Evolutionary conservation across 2,329 filamentous ascomycete genomes (phyloP).

Genomic region (Botrytis byssoidea): DNA sequence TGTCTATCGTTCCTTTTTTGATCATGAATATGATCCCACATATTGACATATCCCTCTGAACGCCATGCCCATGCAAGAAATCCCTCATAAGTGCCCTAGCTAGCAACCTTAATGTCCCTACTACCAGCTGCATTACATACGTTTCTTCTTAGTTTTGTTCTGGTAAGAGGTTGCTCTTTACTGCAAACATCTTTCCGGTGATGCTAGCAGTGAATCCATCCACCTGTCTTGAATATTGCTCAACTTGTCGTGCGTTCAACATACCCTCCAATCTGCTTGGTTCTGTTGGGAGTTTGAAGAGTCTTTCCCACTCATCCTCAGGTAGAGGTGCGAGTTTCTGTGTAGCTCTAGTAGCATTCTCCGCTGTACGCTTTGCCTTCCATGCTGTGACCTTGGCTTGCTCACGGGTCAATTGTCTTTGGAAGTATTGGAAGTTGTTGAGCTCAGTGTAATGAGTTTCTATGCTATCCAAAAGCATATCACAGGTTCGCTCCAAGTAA

Average conservation of each 20-base stretch:
- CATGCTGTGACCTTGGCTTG: conserved; percentile 95
- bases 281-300: conserved; percentile 96
- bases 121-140: conserved; percentile 18
- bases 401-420: conserved; percentile 88
- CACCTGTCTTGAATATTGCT: conserved; percentile 96
- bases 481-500: conserved; percentile 97
- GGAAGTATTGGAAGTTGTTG: conserved; percentile 99
- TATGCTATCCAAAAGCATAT: conserved; percentile 92
- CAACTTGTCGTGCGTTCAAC: conserved; percentile 80
- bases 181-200: conserved; percentile 96
- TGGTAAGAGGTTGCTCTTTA: conserved; percentile 68
- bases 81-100: conserved; percentile 21
- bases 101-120: background rate
- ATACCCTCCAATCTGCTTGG: conserved; percentile 66
- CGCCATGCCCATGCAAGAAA: conserved; percentile 33
- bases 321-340: conserved; percentile 87
- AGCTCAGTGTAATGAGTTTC: conserved; percentile 97
- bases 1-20: conserved; percentile 22
- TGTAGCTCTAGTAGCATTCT: conserved; percentile 80
- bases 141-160: conserved; percentile 33
- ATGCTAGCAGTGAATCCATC: conserved; percentile 92
- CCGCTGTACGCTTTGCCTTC: conserved; percentile 94
- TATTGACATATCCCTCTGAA: conserved; percentile 30
- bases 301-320: conserved; percentile 96
- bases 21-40: conserved; percentile 20